Evolutionary conservation across 495 filamentous ascomycete species (phyloP), one percentile per base, ranked within the genome.

Genomic region (Aspergillus sclerotioniger): DNA sequence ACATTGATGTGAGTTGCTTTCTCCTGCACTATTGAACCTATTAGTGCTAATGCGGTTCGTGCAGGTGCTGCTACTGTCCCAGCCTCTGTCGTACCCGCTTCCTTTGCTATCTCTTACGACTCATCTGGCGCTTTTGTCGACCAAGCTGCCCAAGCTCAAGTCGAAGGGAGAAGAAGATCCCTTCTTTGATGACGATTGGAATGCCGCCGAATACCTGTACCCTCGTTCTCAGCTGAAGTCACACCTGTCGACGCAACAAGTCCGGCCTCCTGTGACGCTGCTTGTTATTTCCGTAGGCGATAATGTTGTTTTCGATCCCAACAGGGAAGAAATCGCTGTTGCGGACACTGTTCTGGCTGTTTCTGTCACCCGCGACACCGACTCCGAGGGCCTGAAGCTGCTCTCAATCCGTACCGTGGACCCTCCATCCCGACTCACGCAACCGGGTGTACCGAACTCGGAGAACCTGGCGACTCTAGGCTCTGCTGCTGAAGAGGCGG

Each of bases 171-270:
- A 96, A 68, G 94, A 99, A 75, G 95, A 99, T 65, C 95, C 95
- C 2, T 85, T 96, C 64, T 98, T 99, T 78, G 88, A 96, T 78
- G 95, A 99, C 75, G 94, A 99, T 73, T 99, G 95, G 95, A 89
- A 86, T 35, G 89, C 86, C 33, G 83, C 91, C 2, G 71, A 84
- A 39, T 84, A 86, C 51, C 78, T 99, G 19, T 99, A 92, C 75
- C 84, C 89, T 1, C 77, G 81, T 37, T 54, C 68, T 44, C 59
- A 58, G 31, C 53, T 56, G 13, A 61, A 51, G 29, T 28, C 35
- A 16, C 55, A 41, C 33, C 33, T 39, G 4, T n/a, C 60, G 6
- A 56, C 65, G 21, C 60, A 69, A 54, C 66, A 71, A 52, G 71
- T 71, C 20, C 69, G 84, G 19, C 91, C 95, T 17, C 92, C 94